These are phyloP conservation scores for Saturnispora mendoncae DNA, from an alignment of 805 yeast species.

Conservation along the genomic window DNA sequence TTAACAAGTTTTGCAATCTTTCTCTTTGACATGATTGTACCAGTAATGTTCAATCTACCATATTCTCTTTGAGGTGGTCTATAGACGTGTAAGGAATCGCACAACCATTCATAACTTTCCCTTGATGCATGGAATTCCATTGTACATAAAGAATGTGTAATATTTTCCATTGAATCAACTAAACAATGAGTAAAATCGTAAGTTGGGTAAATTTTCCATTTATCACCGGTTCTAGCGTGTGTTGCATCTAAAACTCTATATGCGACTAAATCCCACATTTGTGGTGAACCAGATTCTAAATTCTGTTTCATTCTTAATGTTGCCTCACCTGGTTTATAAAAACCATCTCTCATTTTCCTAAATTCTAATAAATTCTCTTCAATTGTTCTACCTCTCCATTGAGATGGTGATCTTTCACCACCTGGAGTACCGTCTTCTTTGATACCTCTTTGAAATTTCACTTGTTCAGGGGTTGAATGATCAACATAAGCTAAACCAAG, in stretches of 20 bases:
- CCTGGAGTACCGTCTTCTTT: slow-evolving; percentile 89
- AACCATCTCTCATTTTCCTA: slow-evolving; percentile 86
- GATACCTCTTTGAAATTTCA: slow-evolving; percentile 83
- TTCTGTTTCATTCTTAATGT: slow-evolving; percentile 97
- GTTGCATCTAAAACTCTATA: slow-evolving; percentile 87
- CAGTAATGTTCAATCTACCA: slow-evolving; percentile 91
- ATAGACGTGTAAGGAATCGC: slow-evolving; percentile 89
- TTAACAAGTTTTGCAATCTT: slow-evolving; percentile 89
- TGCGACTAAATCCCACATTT: slow-evolving; percentile 99
- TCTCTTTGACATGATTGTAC: slow-evolving; percentile 90
- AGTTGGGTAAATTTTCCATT: slow-evolving; percentile 98
- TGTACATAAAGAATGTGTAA: slow-evolving; percentile 92
- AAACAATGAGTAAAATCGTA: slow-evolving; percentile 98
- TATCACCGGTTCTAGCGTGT: slow-evolving; percentile 93
- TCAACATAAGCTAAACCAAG: slow-evolving; percentile 81
- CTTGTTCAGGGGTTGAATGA: slow-evolving; percentile 87
- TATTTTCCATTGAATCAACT: slow-evolving; percentile 95
- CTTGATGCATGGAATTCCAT: slow-evolving; percentile 88
- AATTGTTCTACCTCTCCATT: slow-evolving; percentile 58
- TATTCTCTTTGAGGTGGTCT: slow-evolving; percentile 99
- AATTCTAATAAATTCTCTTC: slow-evolving; percentile 76
- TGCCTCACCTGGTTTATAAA: slow-evolving; percentile 83
- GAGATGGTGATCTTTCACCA: slow-evolving; percentile 81
- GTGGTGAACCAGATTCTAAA: slow-evolving; percentile 82
- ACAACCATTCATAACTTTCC: slow-evolving; percentile 96